Conservation (phyloP, 306 rosid species). For the Prunus padus region DNA sequence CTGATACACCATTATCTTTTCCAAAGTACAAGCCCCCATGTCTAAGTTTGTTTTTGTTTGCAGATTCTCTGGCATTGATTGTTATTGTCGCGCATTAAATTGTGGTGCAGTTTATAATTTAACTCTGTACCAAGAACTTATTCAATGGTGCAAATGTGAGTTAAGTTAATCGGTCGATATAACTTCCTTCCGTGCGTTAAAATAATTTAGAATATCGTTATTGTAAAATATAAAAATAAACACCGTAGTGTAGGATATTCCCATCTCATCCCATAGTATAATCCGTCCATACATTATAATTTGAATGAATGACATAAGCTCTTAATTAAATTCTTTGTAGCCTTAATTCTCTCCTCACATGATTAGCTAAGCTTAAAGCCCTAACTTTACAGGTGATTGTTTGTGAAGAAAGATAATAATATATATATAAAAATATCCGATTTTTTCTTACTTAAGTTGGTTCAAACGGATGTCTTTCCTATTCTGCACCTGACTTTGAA, state of each 20-base stretch:
- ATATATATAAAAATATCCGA: neutral
- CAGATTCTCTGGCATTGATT: neutral
- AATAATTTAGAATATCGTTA: too few relatives aligned
- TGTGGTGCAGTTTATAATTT: neutral
- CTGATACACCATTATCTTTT: neutral
- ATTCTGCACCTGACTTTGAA: rapidly evolving
- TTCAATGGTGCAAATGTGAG: too few relatives aligned
- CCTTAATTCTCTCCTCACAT: neutral
- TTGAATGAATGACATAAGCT: too few relatives aligned
- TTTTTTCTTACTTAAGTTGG: too few relatives aligned
- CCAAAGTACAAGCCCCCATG: neutral
- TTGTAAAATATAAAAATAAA: too few relatives aligned
- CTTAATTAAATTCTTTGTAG: too few relatives aligned
- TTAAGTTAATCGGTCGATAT: too few relatives aligned
- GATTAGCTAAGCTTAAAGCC: neutral
- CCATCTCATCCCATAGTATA: too few relatives aligned
- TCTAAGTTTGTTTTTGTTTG: neutral
- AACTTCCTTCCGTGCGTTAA: rapidly evolving
- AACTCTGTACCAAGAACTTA: too few relatives aligned
- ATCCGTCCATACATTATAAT: too few relatives aligned
- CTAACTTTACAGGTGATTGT: neutral
- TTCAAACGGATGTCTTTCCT: rapidly evolving
- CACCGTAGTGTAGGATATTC: too few relatives aligned
- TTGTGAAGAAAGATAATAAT: neutral
- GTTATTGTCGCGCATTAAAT: neutral